Percentiles rank a stretch among this genome's conserved stretches.
phyloP scores from a whole-genome alignment of 2,329 filamentous ascomycete genomes.

The Elsinoe arachidis region DNA sequence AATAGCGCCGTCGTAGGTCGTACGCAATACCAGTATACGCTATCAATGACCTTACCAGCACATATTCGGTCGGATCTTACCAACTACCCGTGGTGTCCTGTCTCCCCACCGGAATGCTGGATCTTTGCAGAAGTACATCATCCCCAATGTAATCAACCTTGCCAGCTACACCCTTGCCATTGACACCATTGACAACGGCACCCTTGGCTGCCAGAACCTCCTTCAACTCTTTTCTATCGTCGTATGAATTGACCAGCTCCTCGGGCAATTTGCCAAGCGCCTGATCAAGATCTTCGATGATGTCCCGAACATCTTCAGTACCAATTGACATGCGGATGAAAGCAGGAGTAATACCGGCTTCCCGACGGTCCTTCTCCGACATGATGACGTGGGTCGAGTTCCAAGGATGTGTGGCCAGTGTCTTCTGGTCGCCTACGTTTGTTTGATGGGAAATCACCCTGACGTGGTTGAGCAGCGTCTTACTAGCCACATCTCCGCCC shows the following conservation, averaged over 20 bases:
- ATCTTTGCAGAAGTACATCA: background rate
- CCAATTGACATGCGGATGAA: slow-evolving; percentile 92
- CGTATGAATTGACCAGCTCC: background rate
- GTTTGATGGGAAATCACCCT: slow-evolving; percentile 22
- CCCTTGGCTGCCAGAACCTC: background rate
- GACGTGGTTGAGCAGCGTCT: slow-evolving; percentile 23
- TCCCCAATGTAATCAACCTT: background rate
- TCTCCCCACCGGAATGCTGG: background rate
- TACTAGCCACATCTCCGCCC: slow-evolving; percentile 18
- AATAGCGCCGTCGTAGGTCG: too few species aligned
- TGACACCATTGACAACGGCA: background rate
- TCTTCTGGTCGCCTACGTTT: slow-evolving; percentile 27
- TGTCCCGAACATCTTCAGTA: slow-evolving; percentile 94
- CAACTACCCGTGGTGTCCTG: background rate
- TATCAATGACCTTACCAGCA: too few species aligned
- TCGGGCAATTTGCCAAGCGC: slow-evolving; percentile 51
- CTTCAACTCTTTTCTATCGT: background rate
- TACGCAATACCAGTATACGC: too few species aligned
- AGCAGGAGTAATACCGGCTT: slow-evolving; percentile 45
- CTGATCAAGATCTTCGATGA: slow-evolving; percentile 90
- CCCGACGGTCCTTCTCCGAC: background rate
- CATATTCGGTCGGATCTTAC: background rate
- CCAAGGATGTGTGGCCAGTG: slow-evolving; percentile 24
- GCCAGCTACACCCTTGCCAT: background rate
- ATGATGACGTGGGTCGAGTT: slow-evolving; percentile 20